Conservation (phyloP, 2,329 filamentous ascomycete species). For the Alternaria longipes region DNA sequence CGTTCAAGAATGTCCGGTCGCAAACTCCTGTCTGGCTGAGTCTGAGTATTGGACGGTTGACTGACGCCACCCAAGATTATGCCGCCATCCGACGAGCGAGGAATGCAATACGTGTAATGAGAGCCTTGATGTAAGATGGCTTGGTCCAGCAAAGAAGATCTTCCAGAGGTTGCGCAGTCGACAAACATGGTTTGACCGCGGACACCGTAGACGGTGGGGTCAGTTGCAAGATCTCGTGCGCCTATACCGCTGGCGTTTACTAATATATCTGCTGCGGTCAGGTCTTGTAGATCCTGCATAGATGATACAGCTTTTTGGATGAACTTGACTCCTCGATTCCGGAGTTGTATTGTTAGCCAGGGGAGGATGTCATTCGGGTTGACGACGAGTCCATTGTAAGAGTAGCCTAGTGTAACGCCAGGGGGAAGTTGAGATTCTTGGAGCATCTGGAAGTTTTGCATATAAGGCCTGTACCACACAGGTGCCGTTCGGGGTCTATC, state of each 20-base stretch:
- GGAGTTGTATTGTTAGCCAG: neutral
- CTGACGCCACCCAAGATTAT: neutral
- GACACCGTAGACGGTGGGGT: neutral
- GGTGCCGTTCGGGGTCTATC: neutral
- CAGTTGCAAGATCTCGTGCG: neutral
- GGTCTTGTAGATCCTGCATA: neutral
- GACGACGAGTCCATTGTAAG: neutral
- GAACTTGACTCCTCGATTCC: neutral
- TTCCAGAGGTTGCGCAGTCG: neutral
- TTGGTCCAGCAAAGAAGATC: neutral
- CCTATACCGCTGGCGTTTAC: neutral
- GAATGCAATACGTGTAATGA: neutral
- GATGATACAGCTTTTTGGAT: neutral
- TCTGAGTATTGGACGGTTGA: neutral
- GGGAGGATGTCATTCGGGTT: neutral
- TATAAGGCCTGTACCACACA: neutral
- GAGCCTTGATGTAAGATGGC: neutral
- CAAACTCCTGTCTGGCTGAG: neutral
- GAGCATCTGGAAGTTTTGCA: neutral
- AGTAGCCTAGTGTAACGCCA: neutral
- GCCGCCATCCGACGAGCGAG: neutral
- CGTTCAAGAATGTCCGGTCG: neutral
- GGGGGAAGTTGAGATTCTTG: neutral
- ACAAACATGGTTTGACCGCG: neutral
- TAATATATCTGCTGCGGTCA: neutral